Percentiles rank a stretch among this genome's conserved stretches.
Conservation (phyloP, 768 basidiomycete genomes). For the Macrolepiota dolichaula region DNA sequence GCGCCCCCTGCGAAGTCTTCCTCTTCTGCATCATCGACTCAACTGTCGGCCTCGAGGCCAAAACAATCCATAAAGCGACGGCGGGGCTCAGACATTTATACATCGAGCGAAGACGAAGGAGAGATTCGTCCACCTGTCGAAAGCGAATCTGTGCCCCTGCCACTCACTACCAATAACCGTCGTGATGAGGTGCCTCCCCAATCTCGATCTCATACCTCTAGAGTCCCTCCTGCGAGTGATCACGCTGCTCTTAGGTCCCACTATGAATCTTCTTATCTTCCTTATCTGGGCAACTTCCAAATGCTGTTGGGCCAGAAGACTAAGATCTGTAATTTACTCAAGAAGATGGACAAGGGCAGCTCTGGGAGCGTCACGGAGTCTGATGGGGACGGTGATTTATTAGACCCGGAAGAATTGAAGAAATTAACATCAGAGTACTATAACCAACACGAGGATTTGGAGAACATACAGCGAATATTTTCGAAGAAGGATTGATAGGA, state of each 20-base stretch:
- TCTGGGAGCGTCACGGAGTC: conserved; percentile 42
- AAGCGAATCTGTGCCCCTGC: background rate
- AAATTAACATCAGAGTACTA: conserved; percentile 42
- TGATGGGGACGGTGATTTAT: conserved; percentile 49
- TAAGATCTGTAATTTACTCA: conserved; percentile 51
- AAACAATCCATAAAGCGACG: conserved; percentile 30
- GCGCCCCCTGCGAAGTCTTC: conserved; percentile 15
- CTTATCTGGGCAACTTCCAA: conserved; percentile 46
- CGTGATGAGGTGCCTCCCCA: conserved; percentile 22
- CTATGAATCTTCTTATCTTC: conserved; percentile 49
- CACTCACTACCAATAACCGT: background rate
- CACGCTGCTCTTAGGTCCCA: conserved; percentile 47
- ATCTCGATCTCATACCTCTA: conserved; percentile 23
- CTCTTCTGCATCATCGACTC: conserved; percentile 9
- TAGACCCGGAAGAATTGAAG: conserved; percentile 51
- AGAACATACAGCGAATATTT: conserved; percentile 35
- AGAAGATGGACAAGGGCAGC: conserved; percentile 30
- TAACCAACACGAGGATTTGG: conserved; percentile 49
- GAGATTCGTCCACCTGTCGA: conserved; percentile 20
- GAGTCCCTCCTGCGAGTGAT: conserved; percentile 38
- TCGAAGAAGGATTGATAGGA: background rate
- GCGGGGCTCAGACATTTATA: conserved; percentile 60
- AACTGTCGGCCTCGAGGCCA: conserved; percentile 5
- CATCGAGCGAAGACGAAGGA: conserved; percentile 63
- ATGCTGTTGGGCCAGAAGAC: conserved; percentile 46